Conservation (phyloP, 2,329 filamentous ascomycete genomes). For the Penicillium aurantiogriseum region DNA sequence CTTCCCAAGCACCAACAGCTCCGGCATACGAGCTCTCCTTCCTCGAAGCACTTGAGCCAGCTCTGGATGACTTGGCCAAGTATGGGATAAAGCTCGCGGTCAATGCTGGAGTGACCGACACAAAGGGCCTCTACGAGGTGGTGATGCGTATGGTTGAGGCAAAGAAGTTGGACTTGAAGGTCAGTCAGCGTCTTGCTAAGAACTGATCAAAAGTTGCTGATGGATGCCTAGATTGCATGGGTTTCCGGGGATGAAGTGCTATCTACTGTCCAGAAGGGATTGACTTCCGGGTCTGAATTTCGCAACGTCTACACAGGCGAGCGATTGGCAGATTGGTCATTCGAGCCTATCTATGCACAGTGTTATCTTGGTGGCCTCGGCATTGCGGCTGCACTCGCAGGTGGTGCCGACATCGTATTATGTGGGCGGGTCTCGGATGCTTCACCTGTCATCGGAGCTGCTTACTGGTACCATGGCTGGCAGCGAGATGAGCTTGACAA, state of each 20-base stretch:
- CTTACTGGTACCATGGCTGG: constrained; percentile 48
- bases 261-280: constrained; percentile 30
- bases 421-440: constrained; percentile 48
- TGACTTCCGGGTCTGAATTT: constrained; percentile 36
- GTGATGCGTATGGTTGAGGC: constrained; percentile 39
- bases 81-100: constrained; percentile 46
- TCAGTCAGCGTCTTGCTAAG: not conserved
- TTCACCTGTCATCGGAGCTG: constrained; percentile 44
- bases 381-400: constrained; percentile 40
- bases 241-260: constrained; percentile 50
- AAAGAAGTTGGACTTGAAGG: constrained; percentile 44
- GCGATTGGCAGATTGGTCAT: constrained; percentile 35
- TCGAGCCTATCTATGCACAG: constrained; percentile 32
- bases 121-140: constrained; percentile 40
- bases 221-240: constrained; percentile 41
- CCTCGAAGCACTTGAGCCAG: constrained; percentile 48
- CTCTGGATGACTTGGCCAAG: constrained; percentile 40
- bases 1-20: constrained; percentile 12
- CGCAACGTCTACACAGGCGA: constrained; percentile 42
- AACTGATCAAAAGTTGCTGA: not conserved
- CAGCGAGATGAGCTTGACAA: constrained; percentile 35
- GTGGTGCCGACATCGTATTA: constrained; percentile 47
- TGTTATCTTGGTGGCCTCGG: constrained; percentile 43
- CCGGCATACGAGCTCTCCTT: constrained; percentile 55
- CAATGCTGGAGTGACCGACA: constrained; percentile 47